phyloP scores from a whole-genome alignment of 208 protist genomes.

The Trypanosoma rangeli region DNA sequence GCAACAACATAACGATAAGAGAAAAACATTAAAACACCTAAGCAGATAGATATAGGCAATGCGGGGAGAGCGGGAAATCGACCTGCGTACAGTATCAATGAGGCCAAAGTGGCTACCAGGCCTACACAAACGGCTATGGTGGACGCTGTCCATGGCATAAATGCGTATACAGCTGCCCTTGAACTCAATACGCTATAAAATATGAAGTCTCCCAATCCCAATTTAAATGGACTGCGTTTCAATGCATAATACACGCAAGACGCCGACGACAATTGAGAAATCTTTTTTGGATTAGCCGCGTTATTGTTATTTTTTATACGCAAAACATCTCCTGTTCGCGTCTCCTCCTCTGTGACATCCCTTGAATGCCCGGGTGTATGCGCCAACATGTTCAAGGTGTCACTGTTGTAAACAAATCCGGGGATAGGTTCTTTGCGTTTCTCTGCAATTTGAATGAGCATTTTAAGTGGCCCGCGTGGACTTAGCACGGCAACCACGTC shows the following conservation, averaged over 20 bases:
- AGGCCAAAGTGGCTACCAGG: slow-evolving; percentile 62
- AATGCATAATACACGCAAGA: slow-evolving; percentile 12
- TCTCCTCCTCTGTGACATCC: not conserved
- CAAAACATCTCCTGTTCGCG: not conserved
- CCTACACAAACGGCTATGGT: slow-evolving; percentile 54
- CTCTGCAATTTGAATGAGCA: slow-evolving; percentile 64
- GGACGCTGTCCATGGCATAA: slow-evolving; percentile 65
- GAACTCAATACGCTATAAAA: slow-evolving; percentile 87
- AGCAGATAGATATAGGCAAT: slow-evolving; percentile 80
- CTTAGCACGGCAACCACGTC: slow-evolving; percentile 86
- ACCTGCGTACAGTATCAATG: slow-evolving; percentile 48
- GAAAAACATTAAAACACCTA: slow-evolving; percentile 50
- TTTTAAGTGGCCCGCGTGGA: slow-evolving; percentile 67
- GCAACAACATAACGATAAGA: slow-evolving; percentile 23
- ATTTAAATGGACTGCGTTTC: slow-evolving; percentile 47
- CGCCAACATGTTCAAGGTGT: slow-evolving; percentile 1
- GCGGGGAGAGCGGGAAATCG: slow-evolving; percentile 65
- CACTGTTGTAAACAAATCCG: slow-evolving; percentile 80
- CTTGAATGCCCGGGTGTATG: not conserved
- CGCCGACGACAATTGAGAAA: slow-evolving; percentile 1
- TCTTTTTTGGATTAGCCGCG: not conserved
- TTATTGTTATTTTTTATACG: not conserved
- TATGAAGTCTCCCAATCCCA: slow-evolving; percentile 88
- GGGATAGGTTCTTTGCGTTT: slow-evolving; percentile 74
- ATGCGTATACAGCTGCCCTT: slow-evolving; percentile 41